Evolutionary conservation across 495 filamentous ascomycete genomes (phyloP).

Genomic region (Hypomontagnella monticulosa): DNA sequence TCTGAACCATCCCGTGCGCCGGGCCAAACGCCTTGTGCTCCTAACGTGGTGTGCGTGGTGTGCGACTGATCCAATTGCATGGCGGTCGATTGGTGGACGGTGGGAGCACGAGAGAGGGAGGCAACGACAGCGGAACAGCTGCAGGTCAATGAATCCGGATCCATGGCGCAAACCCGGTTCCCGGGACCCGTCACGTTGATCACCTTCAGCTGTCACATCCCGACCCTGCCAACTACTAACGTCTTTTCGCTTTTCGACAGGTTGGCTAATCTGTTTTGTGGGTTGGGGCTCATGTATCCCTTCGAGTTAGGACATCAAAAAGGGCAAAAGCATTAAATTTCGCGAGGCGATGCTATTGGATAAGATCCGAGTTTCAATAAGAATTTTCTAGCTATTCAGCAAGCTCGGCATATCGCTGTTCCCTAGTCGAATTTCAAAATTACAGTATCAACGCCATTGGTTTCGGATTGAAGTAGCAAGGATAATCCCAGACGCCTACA

Average conservation of each 20-base stretch:
- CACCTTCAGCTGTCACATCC: constrained; percentile 36
- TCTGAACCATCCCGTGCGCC: constrained; percentile 41
- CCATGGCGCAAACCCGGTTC: constrained; percentile 38
- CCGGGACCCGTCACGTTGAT: constrained; percentile 40
- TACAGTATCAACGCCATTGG: constrained; percentile 8
- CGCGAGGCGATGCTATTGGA: constrained; percentile 4
- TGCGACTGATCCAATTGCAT: constrained; percentile 38
- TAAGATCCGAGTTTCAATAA: constrained; percentile 7
- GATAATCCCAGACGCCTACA: constrained; percentile 13
- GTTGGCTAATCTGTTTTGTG: constrained; percentile 26
- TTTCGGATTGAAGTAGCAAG: constrained; percentile 24
- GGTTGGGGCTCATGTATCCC: constrained; percentile 13
- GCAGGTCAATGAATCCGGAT: constrained; percentile 45
- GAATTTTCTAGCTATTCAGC: neutral
- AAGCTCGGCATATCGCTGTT: neutral
- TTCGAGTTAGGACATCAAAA: neutral
- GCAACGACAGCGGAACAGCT: constrained; percentile 43
- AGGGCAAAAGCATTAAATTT: neutral
- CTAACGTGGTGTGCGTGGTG: constrained; percentile 22
- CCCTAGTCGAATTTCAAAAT: constrained; percentile 13
- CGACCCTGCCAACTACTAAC: constrained; percentile 31
- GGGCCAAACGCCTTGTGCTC: constrained; percentile 36
- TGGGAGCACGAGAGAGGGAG: constrained; percentile 33
- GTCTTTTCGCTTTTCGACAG: neutral
- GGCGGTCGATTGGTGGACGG: neutral